Evolutionary conservation across 345 rosid species (phyloP).

Genomic region (Citrus mangshanensis): DNA sequence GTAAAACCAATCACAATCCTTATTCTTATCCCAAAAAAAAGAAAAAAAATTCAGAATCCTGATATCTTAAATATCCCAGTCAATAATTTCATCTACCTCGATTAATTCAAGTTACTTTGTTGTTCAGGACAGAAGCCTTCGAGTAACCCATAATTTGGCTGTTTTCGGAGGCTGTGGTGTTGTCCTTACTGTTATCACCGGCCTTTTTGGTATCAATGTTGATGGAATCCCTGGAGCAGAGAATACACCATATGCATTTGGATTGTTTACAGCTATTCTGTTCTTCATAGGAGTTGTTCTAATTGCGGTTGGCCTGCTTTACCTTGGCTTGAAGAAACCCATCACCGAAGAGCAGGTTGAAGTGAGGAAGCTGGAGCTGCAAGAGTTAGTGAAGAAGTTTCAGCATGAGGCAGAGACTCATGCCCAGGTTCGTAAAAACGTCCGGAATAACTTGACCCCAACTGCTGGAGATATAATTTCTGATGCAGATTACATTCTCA

Average conservation of each 20-base stretch:
- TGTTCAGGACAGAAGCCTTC: constrained; percentile 76
- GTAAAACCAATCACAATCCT: neutral
- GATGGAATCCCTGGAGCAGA: constrained; percentile 89
- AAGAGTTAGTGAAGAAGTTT: constrained; percentile 79
- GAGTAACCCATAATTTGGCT: constrained; percentile 85
- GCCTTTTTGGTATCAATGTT: constrained; percentile 96
- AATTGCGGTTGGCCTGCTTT: constrained; percentile 63
- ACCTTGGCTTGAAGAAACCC: constrained; percentile 76
- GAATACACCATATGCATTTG: constrained; percentile 83
- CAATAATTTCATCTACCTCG: neutral
- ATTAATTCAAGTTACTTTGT: neutral
- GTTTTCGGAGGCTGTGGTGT: constrained; percentile 96
- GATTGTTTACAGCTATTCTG: constrained; percentile 61
- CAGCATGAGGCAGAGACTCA: constrained; percentile 99
- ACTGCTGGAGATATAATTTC: constrained; percentile 61
- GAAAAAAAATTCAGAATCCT: neutral
- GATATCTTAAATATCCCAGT: neutral
- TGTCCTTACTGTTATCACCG: constrained; percentile 70
- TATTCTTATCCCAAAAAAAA: too few relatives aligned
- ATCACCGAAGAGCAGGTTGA: constrained; percentile 59
- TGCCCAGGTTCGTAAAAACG: constrained; percentile 61
- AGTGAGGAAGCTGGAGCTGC: constrained; percentile 73
- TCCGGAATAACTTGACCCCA: constrained; percentile 64
- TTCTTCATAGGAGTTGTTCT: constrained; percentile 49
- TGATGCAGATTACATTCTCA: constrained; percentile 47